Evolutionary conservation across 805 yeast species (phyloP).

Genomic region (Pichia californica): DNA sequence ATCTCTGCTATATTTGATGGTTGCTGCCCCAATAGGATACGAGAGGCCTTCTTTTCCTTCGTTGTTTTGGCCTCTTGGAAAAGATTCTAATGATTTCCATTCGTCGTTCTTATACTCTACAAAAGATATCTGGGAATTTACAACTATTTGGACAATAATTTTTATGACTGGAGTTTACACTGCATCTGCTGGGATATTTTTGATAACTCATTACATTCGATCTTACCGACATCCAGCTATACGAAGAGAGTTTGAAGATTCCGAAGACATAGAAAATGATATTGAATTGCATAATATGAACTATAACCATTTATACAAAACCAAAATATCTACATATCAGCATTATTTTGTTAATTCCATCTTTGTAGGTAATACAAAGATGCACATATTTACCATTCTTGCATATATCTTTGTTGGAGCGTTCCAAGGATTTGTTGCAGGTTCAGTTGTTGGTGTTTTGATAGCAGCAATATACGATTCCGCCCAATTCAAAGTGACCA

Average conservation of each 20-base stretch:
- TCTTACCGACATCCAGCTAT: slow-evolving; percentile 10
- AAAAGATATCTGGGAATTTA: slow-evolving; percentile 74
- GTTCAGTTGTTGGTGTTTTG: slow-evolving; percentile 71
- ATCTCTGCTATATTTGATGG: no score
- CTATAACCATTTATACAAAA: neutral
- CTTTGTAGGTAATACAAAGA: slow-evolving; percentile 5
- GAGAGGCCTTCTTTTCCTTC: slow-evolving; percentile 76
- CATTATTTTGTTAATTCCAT: slow-evolving; percentile 5
- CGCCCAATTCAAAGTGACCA: slow-evolving; percentile 80
- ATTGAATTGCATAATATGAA: slow-evolving; percentile 5
- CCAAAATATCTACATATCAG: slow-evolving; percentile 5
- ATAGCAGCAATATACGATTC: slow-evolving; percentile 70
- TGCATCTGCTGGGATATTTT: slow-evolving; percentile 59
- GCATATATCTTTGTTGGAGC: slow-evolving; percentile 50
- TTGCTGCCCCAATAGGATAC: slow-evolving; percentile 71
- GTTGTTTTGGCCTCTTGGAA: slow-evolving; percentile 58
- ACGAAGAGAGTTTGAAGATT: neutral
- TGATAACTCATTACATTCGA: slow-evolving; percentile 39
- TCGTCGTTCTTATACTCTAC: slow-evolving; percentile 60
- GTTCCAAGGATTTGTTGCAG: slow-evolving; percentile 61
- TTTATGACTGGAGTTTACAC: slow-evolving; percentile 57
- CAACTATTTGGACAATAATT: slow-evolving; percentile 75
- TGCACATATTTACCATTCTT: slow-evolving; percentile 37
- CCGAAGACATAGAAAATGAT: neutral
- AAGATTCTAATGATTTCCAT: slow-evolving; percentile 28